Base-by-base conservation (phyloP, 148 eudicot species). In the Polygonum maritimum region DNA sequence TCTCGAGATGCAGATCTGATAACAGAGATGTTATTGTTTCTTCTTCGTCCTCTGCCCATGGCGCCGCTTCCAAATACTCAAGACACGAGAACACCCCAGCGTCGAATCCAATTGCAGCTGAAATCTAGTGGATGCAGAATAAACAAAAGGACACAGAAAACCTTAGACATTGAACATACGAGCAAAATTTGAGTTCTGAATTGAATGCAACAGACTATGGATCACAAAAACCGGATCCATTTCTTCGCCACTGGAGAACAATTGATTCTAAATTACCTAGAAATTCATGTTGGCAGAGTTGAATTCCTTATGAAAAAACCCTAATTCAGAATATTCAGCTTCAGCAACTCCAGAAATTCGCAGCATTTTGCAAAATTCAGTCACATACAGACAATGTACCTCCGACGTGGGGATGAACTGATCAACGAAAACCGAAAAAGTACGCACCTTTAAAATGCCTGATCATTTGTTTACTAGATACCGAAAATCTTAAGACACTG, bases 1-100 rank as follows among this genome's bases (percentile, higher is more conserved):
- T 90, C 85, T 95, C 94, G 22, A 95, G 92, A 69, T 73, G 88
- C 19, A 95, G 88, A 84, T 95, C 97, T 0, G 96, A 85, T 51
- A 95, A 79, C 38, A 92, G 77, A 38, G 92, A 86, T 73, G 97
- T 92, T 48, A 95, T 91, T 65, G 89, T 90, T 69, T 90, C 94
- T 81, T 95, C 98, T 77, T 95, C 98, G 48, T 92, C 97, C 77
- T 95, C 97, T 5, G 97, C 91, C 98, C 98, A 95, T 40, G 98
- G 98, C 16, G 97, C 98, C 63, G 98, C 98, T 81, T 94, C 98
- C 63, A 94, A 86, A 82, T 92, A 94, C 85, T 92, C 98, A 84
- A 95, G 89, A 73, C 96, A 95, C 33, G 97, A 90, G 69, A 90
- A 80, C 19, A 95, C 91, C 11, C 98, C 98, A 11, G 96, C 98